A percentile compares a stretch with the other conserved stretches of the same genome.
Evolutionary conservation across 441 rosid genomes (phyloP).

Genomic region (Aleurites moluccanus): DNA sequence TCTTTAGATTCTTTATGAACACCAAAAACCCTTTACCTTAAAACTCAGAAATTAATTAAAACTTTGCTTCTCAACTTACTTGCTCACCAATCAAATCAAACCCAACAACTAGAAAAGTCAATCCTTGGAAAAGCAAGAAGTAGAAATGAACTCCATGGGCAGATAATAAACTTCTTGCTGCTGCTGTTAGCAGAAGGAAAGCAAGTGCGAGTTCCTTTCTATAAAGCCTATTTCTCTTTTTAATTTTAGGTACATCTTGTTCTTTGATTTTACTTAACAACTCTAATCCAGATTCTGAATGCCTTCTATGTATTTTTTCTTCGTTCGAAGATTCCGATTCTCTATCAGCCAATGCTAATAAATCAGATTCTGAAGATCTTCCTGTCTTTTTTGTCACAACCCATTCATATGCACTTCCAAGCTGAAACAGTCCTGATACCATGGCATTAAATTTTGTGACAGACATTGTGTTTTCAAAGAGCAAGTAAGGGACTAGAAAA

Average conservation of each 20-base stretch:
- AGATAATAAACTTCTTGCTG: slow-evolving; percentile 80
- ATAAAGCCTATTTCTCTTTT: slow-evolving; percentile 61
- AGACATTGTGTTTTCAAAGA: slow-evolving; percentile 94
- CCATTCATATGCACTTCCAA: slow-evolving; percentile 95
- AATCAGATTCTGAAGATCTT: slow-evolving; percentile 80
- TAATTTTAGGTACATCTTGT: slow-evolving; percentile 24
- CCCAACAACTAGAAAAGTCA: slow-evolving; percentile 80
- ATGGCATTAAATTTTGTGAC: slow-evolving; percentile 95
- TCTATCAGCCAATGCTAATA: slow-evolving; percentile 71
- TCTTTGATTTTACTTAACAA: slow-evolving; percentile 60
- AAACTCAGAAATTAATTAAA: neutral
- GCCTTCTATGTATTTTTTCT: slow-evolving; percentile 64
- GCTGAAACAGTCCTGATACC: slow-evolving; percentile 92
- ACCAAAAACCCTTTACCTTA: slow-evolving; percentile 4
- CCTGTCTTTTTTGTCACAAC: slow-evolving; percentile 92
- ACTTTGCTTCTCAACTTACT: slow-evolving; percentile 40
- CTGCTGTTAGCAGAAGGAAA: slow-evolving; percentile 75
- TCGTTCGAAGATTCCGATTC: slow-evolving; percentile 51
- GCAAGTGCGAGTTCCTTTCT: slow-evolving; percentile 87
- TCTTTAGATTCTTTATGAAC: slow-evolving; percentile 27
- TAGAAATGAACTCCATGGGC: slow-evolving; percentile 94
- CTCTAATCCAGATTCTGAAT: slow-evolving; percentile 75
- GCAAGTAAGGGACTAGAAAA: slow-evolving; percentile 84
- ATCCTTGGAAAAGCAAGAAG: slow-evolving; percentile 83
- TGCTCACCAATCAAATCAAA: slow-evolving; percentile 98